Conservation (phyloP, 176 grass and related monocot genomes). For the Phragmites australis region DNA sequence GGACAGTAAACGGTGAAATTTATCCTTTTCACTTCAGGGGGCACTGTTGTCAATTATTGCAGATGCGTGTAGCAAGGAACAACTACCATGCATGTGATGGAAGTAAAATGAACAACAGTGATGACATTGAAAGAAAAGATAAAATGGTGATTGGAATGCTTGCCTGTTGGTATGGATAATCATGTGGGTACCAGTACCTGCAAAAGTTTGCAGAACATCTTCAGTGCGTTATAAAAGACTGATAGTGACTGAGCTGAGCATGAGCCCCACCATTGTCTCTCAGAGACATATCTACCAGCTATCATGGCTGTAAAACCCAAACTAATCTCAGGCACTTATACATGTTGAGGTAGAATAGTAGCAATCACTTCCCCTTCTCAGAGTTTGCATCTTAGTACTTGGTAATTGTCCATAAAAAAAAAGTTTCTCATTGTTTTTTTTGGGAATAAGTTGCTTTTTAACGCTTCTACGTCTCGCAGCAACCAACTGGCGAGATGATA, state of each 20-base stretch:
- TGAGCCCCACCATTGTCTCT: conserved; percentile 15
- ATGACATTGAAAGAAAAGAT: background rate
- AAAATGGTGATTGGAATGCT: conserved; percentile 30
- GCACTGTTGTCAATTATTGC: background rate
- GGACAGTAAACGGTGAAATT: background rate
- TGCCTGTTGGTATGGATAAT: conserved; percentile 80
- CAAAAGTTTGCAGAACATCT: conserved; percentile 54
- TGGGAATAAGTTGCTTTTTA: too few relatives aligned
- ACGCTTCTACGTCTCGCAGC: background rate
- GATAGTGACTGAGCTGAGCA: conserved; percentile 20
- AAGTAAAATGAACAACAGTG: conserved; percentile 30
- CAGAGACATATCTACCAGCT: conserved; percentile 14
- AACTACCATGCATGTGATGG: background rate
- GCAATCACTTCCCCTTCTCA: background rate
- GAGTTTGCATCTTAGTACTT: background rate
- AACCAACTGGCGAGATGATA: conserved; percentile 5
- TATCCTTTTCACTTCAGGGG: background rate
- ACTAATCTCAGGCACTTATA: conserved; percentile 2
- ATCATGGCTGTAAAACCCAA: conserved; percentile 25
- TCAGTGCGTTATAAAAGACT: conserved; percentile 42
- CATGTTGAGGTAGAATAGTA: conserved; percentile 19
- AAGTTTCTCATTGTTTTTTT: too few relatives aligned
- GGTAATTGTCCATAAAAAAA: background rate
- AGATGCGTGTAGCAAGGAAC: background rate
- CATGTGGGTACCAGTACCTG: conserved; percentile 81